Conservation (phyloP, 2,329 filamentous ascomycete species). For the Dendryphion nanum region DNA sequence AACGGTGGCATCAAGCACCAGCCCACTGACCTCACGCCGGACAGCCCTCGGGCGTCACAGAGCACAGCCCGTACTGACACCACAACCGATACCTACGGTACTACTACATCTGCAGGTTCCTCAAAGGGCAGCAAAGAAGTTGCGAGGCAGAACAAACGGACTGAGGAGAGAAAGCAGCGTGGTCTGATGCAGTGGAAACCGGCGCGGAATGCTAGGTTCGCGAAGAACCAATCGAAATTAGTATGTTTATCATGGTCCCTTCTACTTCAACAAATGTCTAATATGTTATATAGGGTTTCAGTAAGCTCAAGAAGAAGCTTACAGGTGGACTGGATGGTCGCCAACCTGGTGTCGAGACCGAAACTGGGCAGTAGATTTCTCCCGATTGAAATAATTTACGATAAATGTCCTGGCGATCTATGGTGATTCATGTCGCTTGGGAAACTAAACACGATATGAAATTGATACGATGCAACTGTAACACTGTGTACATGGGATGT, state of each 20-base stretch:
- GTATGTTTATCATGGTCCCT: too few relatives aligned
- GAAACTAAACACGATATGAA: too few relatives aligned
- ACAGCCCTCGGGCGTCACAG: constrained; percentile 21
- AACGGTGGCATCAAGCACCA: constrained; percentile 16
- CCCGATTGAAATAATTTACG: too few relatives aligned
- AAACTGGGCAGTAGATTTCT: too few relatives aligned
- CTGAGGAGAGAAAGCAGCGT: constrained; percentile 78
- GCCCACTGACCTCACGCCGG: constrained; percentile 30
- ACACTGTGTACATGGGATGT: too few relatives aligned
- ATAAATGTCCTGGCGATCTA: too few relatives aligned
- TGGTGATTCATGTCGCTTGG: too few relatives aligned
- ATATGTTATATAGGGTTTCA: too few relatives aligned
- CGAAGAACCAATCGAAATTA: constrained; percentile 79
- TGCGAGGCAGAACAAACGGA: constrained; percentile 65
- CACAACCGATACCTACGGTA: constrained; percentile 17
- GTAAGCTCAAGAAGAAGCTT: constrained; percentile 73
- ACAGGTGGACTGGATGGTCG: constrained; percentile 70
- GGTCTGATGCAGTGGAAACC: constrained; percentile 96
- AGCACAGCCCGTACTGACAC: constrained; percentile 26
- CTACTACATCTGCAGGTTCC: constrained; percentile 4
- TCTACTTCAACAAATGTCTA: too few relatives aligned
- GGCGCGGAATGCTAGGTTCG: constrained; percentile 80
- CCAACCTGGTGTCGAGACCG: constrained; percentile 83
- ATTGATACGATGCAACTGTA: too few relatives aligned
- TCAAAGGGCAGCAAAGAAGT: constrained; percentile 54